Base-by-base conservation (phyloP, 2,329 filamentous ascomycete species). In the Westerdykella ornata region DNA sequence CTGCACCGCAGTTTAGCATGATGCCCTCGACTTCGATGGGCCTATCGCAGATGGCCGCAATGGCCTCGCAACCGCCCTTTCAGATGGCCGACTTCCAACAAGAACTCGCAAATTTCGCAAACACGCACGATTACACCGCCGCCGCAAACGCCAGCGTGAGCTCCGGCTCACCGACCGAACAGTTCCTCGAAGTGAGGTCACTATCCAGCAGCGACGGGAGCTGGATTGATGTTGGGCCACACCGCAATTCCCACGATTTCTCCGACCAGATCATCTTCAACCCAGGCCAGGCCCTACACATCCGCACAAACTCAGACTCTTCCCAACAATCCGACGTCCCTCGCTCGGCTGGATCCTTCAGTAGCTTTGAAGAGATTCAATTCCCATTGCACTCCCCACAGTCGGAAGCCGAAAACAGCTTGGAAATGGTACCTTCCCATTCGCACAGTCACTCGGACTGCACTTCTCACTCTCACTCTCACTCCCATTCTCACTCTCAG, bases 221-320 rank as follows among this genome's bases (percentile, higher is more conserved):
- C 43, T 97, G 89, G 89, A 81, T 96, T 43, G 85, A 92, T 51
- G 78, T 80, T 61, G 42, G 46, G 19, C 51, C 53, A 19, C 59
- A 63, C 47, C 82, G 82, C 45, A 82, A 80, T 46, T 84, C 82
- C 29, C 81, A 85, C 52, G 85, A 90, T 52, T 75, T 78, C 26
- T 80, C 77, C 37, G 75, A 75, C 53, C 73, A 82, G 34, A 82
- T 85, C 51, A 89, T 95, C 59, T 94, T 94, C 73, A 95, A 96
- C 68, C 90, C 90, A 2, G 81, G 84, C 47, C 85, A 95, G 69
- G 94, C 88, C 1, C 72, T 97, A 38, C 90, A 96, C 69, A 77
- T 94, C 58, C 80, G 89, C 53, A 89, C 84, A 41, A 82, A 84
- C 56, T 95, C 89, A 3, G 87, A 94, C 57, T 92, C 88, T n/a